Evolutionary conservation across 331 rosid species (phyloP), one percentile per base, ranked within the genome.

Genomic region (Quercus tomentella): DNA sequence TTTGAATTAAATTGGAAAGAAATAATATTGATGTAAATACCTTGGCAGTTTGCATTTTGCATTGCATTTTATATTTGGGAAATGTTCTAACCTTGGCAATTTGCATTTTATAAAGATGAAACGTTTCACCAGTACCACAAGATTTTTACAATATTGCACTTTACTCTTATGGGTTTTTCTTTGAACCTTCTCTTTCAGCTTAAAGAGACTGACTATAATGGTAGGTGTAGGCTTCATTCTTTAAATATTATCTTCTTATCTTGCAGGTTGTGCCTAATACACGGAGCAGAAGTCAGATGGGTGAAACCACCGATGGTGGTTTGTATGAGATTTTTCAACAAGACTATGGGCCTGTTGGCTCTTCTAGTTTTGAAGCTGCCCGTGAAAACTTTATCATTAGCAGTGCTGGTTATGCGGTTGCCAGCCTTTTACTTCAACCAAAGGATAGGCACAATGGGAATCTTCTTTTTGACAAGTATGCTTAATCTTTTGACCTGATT

Each of bases 401-500:
- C 70, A 87, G 96, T 65, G 93, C 96, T n/a, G 96, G 99, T 82
- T 96, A 96, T 90, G 99, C 98, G 22, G 99, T 96, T 68, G 98
- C 98, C 70, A 93, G 99, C 80, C 93, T 96, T 58, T 78, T 96
- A 82, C 99, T 96, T 88, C 99, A 96, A 85, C 99, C 99, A 70
- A 96, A 96, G 91, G 99, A 96, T 80, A 88, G 99, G 77, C 99
- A 96, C 88, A 96, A 93, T 61, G 99, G 98, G 77, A 96, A 96
- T 86, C 98, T 96, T 82, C 88, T 96, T 71, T 84, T 96, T 33
- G 99, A 96, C 85, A 87, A 82, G 99, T 95, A 91, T 61, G 86
- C 26, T 79, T 31, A 60, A 43, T 77, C 61, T 77, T 73, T 75
- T 75, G 70, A 45, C 79, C 75, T 54, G 57, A 26, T 72, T 56